phyloP scores from a whole-genome alignment of 2,329 filamentous ascomycete species.

The Aureobasidium sp. region DNA sequence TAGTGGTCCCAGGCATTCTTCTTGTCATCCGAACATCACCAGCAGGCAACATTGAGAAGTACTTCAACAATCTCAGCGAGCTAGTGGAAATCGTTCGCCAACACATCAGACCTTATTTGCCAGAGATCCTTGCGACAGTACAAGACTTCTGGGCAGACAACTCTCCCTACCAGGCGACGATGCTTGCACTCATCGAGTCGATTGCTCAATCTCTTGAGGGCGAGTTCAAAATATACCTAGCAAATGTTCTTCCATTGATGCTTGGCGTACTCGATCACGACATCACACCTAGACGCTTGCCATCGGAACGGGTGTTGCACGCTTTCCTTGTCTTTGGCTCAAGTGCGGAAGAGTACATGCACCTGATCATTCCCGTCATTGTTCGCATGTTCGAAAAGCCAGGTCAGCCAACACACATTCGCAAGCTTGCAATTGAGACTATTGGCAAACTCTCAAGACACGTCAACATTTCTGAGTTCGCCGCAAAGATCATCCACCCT shows the following conservation, averaged over 20 bases:
- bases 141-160: slow-evolving; percentile 85
- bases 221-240: slow-evolving; percentile 95
- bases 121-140: slow-evolving; percentile 76
- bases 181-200: slow-evolving; percentile 84
- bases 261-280: slow-evolving; percentile 89
- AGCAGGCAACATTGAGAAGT: slow-evolving; percentile 75
- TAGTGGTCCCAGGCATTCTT: slow-evolving; percentile 91
- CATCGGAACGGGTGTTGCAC: slow-evolving; percentile 86
- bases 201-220: slow-evolving; percentile 91
- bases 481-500: slow-evolving; percentile 92
- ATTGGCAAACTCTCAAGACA: slow-evolving; percentile 90
- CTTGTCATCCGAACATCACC: slow-evolving; percentile 79
- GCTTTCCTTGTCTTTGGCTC: slow-evolving; percentile 94
- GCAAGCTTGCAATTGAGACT: slow-evolving; percentile 87
- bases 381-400: slow-evolving; percentile 90
- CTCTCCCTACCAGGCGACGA: slow-evolving; percentile 78
- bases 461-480: slow-evolving; percentile 95
- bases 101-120: slow-evolving; percentile 87
- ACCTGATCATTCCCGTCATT: slow-evolving; percentile 92
- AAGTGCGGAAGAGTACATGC: slow-evolving; percentile 98
- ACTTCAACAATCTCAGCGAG: slow-evolving; percentile 93
- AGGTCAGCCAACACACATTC: slow-evolving; percentile 68
- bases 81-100: slow-evolving; percentile 93
- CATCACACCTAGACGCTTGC: slow-evolving; percentile 62
- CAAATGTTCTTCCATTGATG: slow-evolving; percentile 84